phyloP scores from a whole-genome alignment of 2,329 filamentous ascomycete genomes.

The Apiospora sp. region DNA sequence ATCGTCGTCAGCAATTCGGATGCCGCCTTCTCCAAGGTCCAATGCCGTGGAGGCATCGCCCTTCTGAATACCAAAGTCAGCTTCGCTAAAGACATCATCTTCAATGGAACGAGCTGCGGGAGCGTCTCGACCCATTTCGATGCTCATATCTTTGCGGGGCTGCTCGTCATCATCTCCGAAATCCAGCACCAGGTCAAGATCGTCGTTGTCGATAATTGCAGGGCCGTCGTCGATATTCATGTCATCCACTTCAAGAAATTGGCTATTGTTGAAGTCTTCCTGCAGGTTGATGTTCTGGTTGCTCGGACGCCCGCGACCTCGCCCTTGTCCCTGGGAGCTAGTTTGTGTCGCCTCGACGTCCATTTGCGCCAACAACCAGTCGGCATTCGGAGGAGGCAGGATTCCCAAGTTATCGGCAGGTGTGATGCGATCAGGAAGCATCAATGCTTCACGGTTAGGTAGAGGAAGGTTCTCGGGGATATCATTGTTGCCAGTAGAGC shows the following conservation, averaged over 20 bases:
- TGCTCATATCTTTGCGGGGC: conserved; percentile 64
- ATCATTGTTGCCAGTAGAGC: conserved; percentile 93
- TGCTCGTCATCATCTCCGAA: conserved; percentile 78
- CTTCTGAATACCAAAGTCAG: conserved; percentile 66
- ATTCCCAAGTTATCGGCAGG: conserved; percentile 82
- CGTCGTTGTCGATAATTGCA: conserved; percentile 64
- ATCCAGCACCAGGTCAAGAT: conserved; percentile 77
- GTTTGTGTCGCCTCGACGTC: conserved; percentile 63
- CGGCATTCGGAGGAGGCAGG: conserved; percentile 87
- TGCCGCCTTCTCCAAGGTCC: conserved; percentile 60
- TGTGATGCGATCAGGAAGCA: conserved; percentile 91
- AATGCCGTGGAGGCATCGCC: conserved; percentile 64
- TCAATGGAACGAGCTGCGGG: conserved; percentile 72
- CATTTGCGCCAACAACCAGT: conserved; percentile 80
- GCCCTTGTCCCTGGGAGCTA: conserved; percentile 59
- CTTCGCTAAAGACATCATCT: conserved; percentile 73
- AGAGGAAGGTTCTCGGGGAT: conserved; percentile 83
- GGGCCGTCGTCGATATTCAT: conserved; percentile 63
- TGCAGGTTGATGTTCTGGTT: conserved; percentile 73
- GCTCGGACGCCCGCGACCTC: conserved; percentile 53
- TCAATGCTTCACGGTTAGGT: conserved; percentile 84
- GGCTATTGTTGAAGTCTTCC: conserved; percentile 76
- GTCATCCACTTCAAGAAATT: conserved; percentile 77
- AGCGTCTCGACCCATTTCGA: conserved; percentile 92
- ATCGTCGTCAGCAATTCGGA: conserved; percentile 70